Conservation (phyloP, 23 red algal genomes). For the Agarophyton chilense region DNA sequence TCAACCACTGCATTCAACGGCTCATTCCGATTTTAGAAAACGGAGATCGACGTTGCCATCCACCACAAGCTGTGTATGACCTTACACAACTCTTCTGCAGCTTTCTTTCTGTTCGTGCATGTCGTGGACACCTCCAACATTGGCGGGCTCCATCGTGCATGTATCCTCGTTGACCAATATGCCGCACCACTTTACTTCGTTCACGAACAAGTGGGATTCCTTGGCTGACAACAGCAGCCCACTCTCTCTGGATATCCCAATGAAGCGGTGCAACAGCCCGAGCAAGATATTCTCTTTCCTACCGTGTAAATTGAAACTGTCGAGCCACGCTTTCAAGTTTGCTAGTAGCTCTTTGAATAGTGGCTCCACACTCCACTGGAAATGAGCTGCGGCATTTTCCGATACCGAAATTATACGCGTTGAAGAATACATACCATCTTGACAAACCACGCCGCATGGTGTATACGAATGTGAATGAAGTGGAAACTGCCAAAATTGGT, state of each 20-base stretch:
- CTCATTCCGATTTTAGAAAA: not conserved
- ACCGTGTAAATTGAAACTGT: too few species aligned
- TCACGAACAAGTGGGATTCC: constrained; percentile 12
- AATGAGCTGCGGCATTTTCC: constrained; percentile 22
- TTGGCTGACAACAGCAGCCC: constrained; percentile 10
- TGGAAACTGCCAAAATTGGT: constrained; percentile 30
- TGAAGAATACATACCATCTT: constrained; percentile 1
- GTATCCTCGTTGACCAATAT: constrained; percentile 10
- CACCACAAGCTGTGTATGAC: constrained; percentile 45
- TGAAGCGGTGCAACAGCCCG: not conserved
- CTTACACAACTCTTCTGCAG: constrained; percentile 41
- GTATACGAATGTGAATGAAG: constrained; percentile 19
- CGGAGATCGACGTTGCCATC: constrained; percentile 33
- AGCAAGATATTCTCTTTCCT: constrained; percentile 5
- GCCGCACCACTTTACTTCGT: constrained; percentile 37
- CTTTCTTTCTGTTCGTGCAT: not conserved
- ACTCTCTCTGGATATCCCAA: constrained; percentile 20
- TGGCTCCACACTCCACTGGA: too few species aligned
- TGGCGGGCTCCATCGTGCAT: constrained; percentile 27
- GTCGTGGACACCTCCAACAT: not conserved
- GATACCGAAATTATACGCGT: not conserved
- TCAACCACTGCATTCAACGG: constrained; percentile 6
- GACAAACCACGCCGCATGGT: constrained; percentile 44
- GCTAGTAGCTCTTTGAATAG: constrained; percentile 10
- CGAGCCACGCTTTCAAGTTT: constrained; percentile 35